Percentiles rank a stretch among this genome's conserved stretches.
Conservation (phyloP, 2,329 filamentous ascomycete genomes). For the Simplicillium sp. region DNA sequence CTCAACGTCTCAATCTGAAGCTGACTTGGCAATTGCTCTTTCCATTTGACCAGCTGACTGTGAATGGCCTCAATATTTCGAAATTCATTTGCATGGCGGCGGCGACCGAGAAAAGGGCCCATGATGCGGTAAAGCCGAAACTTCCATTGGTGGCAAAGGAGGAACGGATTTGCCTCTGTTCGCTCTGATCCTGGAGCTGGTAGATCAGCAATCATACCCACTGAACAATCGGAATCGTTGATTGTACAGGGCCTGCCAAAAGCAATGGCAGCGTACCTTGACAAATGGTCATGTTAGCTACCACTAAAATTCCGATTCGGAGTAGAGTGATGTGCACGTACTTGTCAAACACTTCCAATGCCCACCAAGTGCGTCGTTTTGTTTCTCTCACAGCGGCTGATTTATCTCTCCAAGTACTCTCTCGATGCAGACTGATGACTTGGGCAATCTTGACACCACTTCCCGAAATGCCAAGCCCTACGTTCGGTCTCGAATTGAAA, state of each 20-base stretch:
- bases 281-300: background rate
- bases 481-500: constrained; percentile 4
- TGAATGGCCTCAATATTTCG: constrained; percentile 1
- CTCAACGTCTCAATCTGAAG: constrained; percentile 1
- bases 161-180: background rate
- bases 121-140: constrained; percentile 6
- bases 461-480: constrained; percentile 5
- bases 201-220: constrained; percentile 2
- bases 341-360: constrained; percentile 6
- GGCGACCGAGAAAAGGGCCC: constrained; percentile 4
- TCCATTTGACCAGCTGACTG: constrained; percentile 1
- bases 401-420: constrained; percentile 2
- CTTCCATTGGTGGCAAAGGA: constrained; percentile 3
- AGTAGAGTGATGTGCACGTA: background rate
- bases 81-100: background rate
- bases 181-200: background rate
- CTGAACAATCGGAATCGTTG: constrained; percentile 4
- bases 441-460: constrained; percentile 6
- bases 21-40: background rate
- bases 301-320: background rate
- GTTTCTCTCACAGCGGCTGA: constrained; percentile 2
- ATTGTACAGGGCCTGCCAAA: constrained; percentile 6
- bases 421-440: constrained; percentile 5
- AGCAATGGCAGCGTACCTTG: constrained; percentile 4
- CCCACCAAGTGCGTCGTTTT: constrained; percentile 5